Percentiles rank a stretch among this genome's conserved stretches.
Evolutionary conservation across 371 early-diverging fungal genomes (phyloP).

Genomic region (Nematocida sp.): DNA sequence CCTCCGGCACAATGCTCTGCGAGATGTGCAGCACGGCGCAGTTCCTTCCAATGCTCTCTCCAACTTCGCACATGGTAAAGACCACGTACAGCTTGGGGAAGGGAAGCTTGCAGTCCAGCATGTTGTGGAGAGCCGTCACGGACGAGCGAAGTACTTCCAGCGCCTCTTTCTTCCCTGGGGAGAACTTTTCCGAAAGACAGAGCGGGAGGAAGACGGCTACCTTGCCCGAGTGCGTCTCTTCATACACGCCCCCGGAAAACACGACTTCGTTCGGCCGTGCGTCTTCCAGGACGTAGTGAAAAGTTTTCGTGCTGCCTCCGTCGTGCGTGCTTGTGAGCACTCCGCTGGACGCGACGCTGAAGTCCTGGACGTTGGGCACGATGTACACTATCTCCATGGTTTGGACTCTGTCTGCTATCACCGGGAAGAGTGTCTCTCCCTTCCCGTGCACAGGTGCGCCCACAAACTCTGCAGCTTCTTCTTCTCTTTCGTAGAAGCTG

Average conservation of each 20-base stretch:
- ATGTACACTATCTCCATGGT: conserved; percentile 59
- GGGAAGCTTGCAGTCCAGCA: conserved; percentile 31
- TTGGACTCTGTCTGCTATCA: background rate
- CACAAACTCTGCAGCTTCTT: conserved; percentile 14
- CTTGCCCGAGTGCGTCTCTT: conserved; percentile 3
- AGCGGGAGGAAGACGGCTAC: background rate
- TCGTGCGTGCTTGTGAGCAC: conserved; percentile 54
- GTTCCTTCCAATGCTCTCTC: conserved; percentile 28
- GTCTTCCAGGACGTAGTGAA: conserved; percentile 49
- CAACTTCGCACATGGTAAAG: conserved; percentile 52
- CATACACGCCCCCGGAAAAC: conserved; percentile 60
- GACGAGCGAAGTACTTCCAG: conserved; percentile 22
- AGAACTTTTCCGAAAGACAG: background rate
- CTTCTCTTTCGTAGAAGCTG: background rate
- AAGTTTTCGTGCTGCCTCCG: conserved; percentile 53
- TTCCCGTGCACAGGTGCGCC: conserved; percentile 6
- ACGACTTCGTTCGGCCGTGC: conserved; percentile 43
- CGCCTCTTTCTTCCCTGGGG: conserved; percentile 19
- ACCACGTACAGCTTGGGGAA: conserved; percentile 27
- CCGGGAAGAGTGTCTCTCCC: conserved; percentile 16
- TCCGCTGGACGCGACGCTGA: conserved; percentile 56
- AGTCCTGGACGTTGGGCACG: conserved; percentile 47
- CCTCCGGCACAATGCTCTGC: conserved; percentile 49
- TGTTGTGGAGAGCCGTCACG: background rate
- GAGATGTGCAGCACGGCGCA: conserved; percentile 47